phyloP scores from a whole-genome alignment of 2,329 filamentous ascomycete species.

The Sarocladiaceae sp. region DNA sequence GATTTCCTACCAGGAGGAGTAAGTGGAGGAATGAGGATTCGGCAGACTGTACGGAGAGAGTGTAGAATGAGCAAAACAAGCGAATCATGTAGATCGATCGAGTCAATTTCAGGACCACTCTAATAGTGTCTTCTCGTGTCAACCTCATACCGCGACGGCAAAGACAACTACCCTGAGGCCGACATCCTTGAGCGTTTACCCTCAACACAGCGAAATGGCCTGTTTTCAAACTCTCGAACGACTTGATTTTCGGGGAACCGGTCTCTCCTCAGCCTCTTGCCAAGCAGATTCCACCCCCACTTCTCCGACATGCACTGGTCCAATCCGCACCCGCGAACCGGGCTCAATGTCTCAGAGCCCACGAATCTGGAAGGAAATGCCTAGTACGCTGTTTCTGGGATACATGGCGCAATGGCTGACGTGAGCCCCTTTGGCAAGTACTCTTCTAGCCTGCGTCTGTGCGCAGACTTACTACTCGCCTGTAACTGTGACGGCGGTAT shows the following conservation, averaged over 20 bases:
- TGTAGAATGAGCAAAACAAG: not conserved
- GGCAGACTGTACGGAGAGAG: not conserved
- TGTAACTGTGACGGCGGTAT: too few relatives aligned
- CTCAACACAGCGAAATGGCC: not conserved
- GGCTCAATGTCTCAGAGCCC: not conserved
- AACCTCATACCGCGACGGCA: too few relatives aligned
- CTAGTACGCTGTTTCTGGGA: not conserved
- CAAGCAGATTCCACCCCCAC: not conserved
- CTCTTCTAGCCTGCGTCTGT: too few relatives aligned
- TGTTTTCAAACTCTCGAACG: not conserved
- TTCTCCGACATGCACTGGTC: not conserved
- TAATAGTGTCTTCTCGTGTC: too few relatives aligned
- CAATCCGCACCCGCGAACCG: not conserved
- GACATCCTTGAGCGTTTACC: not conserved
- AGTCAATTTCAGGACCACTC: not conserved
- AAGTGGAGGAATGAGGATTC: constrained; percentile 13
- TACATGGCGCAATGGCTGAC: too few relatives aligned
- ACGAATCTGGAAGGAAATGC: not conserved
- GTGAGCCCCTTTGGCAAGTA: not conserved
- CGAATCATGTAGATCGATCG: not conserved
- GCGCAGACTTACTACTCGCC: too few relatives aligned
- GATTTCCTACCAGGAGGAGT: constrained; percentile 85
- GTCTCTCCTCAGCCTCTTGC: not conserved
- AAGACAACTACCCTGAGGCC: too few relatives aligned
- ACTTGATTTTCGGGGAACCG: not conserved